These are phyloP conservation scores for Vanderwaltozyma polyspora DNA, from an alignment of 805 yeast species.

Conservation along the genomic window DNA sequence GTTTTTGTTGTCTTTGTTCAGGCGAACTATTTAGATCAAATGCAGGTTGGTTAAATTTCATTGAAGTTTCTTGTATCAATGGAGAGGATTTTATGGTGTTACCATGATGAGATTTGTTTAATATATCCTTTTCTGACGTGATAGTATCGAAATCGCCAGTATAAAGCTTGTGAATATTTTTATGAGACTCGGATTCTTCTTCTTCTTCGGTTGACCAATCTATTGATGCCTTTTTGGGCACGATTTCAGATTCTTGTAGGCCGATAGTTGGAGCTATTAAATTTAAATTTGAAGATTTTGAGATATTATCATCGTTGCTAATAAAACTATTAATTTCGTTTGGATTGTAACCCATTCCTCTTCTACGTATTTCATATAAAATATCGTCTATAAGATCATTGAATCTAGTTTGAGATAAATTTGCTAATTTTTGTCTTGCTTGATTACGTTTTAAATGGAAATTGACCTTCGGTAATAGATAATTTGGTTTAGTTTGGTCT, in stretches of 20 bases:
- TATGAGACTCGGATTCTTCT: neutral
- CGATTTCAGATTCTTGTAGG: conserved; percentile 53
- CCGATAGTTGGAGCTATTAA: conserved; percentile 26
- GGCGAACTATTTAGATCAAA: neutral
- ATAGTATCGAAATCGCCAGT: neutral
- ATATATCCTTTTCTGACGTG: neutral
- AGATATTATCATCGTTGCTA: neutral
- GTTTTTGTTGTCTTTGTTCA: too few species aligned
- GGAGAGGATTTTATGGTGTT: neutral
- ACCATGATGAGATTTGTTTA: neutral
- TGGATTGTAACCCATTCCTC: conserved; percentile 37
- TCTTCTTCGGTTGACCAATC: conserved; percentile 79
- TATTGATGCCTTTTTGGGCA: conserved; percentile 73
- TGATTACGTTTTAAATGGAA: conserved; percentile 93
- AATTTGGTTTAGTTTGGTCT: conserved; percentile 46
- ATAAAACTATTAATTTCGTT: neutral
- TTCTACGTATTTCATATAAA: conserved; percentile 70
- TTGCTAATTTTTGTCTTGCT: conserved; percentile 84
- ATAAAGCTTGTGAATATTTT: neutral
- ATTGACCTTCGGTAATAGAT: conserved; percentile 53
- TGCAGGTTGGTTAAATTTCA: neutral
- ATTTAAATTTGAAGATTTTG: neutral
- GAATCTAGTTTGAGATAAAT: conserved; percentile 71
- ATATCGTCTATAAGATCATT: conserved; percentile 87
- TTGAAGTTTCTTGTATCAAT: neutral